Base-by-base conservation (phyloP, 345 rosid species). In the Anacardium occidentale region DNA sequence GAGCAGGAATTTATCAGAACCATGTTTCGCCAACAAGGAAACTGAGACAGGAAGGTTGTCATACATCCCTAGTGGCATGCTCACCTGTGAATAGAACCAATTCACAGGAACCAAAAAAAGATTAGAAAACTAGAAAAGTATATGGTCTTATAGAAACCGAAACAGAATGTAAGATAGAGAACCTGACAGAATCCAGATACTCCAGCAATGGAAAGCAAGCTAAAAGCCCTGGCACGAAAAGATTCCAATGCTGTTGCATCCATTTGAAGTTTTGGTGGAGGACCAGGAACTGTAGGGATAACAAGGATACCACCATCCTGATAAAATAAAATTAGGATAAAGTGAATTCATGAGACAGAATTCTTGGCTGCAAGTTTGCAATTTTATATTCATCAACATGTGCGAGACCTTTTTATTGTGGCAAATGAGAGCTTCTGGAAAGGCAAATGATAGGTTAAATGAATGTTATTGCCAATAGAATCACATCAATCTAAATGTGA, bases 121-220 rank as follows among this genome's bases (percentile, higher is more conserved):
- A 10, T 32, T 0, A 21, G 12, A 60, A 24, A 1, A 12, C 14
- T 15, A 20, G 24, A 69, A 37, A 44, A 52, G 22, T 2, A 4
- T 3, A n/a, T 2, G 12, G 7, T 15, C 11, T 44, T 24, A 45
- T 48, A 37, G 8, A 32, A 20, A 64, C 0, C 4, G 2, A 44
- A 21, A 6, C 7, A 37, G 7, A 48, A 44, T 70, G 61, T 72
- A 11, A 50, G 65, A 68, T 7, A 60, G 5, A 74, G 47, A 11
- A 86, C 97, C 97, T 90, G 98, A 79, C 98, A 94, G 80, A 87
- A 87, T 68, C 99, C 97, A 29, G 98, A 94, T 52, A 88, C 83
- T 25, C 92, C 96, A 8, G 91, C 88, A 52, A 94, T 76, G 1
- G 94, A 89, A 61, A 89, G 84, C 81, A 92, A 85, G 82, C 93